A percentile compares a stretch with the other conserved stretches of the same genome.
These are phyloP conservation scores for Vachellia collinsii DNA, from an alignment of 306 rosid genomes.

Conservation along the genomic window DNA sequence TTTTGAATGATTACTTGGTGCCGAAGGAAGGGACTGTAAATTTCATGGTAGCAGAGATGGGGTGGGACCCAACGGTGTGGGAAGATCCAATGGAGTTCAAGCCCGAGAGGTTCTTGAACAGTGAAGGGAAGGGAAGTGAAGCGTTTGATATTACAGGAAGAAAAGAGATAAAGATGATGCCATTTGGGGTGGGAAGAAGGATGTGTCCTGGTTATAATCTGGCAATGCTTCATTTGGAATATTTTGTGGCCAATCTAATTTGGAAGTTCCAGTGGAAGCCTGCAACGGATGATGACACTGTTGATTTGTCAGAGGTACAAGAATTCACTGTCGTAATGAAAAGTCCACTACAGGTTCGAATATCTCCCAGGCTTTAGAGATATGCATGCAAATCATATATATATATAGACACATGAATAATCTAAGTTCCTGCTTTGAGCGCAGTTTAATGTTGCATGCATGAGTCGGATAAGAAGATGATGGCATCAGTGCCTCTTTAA, in stretches of 20 bases:
- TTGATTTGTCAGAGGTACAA: constrained; percentile 5
- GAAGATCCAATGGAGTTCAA: no score
- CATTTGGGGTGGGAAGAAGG: neutral
- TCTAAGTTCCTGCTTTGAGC: neutral
- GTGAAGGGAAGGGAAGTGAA: neutral
- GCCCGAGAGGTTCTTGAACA: no score
- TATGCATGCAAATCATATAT: neutral
- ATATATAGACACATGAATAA: no score
- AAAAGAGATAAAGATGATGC: constrained; percentile 5
- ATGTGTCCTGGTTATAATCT: neutral
- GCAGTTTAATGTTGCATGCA: neutral
- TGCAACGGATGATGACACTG: neutral
- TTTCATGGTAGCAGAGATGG: no score
- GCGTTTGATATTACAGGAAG: neutral
- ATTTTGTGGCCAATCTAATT: constrained; percentile 1
- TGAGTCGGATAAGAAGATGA: neutral
- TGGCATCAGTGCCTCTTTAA: neutral
- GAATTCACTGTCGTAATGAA: constrained; percentile 8
- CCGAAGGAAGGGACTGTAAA: no score
- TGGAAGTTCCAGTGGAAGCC: constrained; percentile 14
- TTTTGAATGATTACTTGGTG: no score
- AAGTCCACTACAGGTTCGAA: neutral
- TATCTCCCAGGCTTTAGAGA: neutral
- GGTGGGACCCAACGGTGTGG: no score
- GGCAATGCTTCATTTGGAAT: constrained; percentile 5